Percentiles rank a stretch among this genome's conserved stretches.
Evolutionary conservation across 73 alveolate species (phyloP).

Genomic region (Chromera velia): DNA sequence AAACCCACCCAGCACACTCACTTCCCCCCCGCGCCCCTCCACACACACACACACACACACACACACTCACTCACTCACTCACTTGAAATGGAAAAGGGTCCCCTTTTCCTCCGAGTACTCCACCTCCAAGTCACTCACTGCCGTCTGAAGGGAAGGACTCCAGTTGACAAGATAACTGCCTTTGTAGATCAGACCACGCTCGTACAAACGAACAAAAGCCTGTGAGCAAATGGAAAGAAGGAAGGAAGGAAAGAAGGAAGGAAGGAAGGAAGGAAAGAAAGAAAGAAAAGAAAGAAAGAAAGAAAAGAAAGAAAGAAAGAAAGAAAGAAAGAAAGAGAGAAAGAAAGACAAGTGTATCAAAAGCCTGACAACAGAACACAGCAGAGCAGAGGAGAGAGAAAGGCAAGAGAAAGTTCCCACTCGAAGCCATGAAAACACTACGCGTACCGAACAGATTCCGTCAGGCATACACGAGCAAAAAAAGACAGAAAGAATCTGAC

Average conservation of each 20-base stretch:
- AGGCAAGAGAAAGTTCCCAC: too few species aligned
- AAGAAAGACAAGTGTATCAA: background rate
- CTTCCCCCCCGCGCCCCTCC: too few species aligned
- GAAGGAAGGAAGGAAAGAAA: too few species aligned
- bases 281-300: background rate
- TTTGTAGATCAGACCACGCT: constrained; percentile 79
- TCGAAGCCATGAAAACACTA: too few species aligned
- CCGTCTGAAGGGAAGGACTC: constrained; percentile 44
- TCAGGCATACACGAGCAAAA: too few species aligned
- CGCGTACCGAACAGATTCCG: too few species aligned
- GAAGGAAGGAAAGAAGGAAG: background rate
- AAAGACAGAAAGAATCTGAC: too few species aligned
- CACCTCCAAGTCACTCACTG: constrained; percentile 39
- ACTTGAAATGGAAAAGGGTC: background rate
- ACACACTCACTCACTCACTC: background rate
- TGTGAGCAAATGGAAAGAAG: constrained; percentile 28
- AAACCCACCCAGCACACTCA: too few species aligned
- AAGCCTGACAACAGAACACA: too few species aligned
- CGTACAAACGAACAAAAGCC: constrained; percentile 83
- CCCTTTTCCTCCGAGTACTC: constrained; percentile 20
- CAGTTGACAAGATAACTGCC: constrained; percentile 79
- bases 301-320: background rate
- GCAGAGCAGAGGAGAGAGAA: too few species aligned
- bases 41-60: too few species aligned
- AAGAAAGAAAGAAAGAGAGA: background rate